Evolutionary conservation across 2,329 filamentous ascomycete species (phyloP).

Genomic region (Pseudogymnoascus sp.): DNA sequence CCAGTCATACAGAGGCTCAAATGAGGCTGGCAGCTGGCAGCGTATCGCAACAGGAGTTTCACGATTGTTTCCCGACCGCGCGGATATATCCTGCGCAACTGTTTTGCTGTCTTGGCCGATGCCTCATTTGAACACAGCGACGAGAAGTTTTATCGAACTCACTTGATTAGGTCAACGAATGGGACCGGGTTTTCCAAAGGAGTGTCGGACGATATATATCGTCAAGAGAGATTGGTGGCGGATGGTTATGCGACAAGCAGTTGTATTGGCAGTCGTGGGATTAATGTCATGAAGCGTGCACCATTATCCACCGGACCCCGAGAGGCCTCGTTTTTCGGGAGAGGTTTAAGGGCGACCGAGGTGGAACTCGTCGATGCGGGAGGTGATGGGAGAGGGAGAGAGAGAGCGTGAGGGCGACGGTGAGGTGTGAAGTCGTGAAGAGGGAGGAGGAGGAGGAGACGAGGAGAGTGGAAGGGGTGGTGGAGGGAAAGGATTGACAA

Average conservation of each 20-base stretch:
- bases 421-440: slow-evolving; percentile 4
- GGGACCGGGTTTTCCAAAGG: slow-evolving; percentile 23
- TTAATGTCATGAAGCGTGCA: slow-evolving; percentile 4
- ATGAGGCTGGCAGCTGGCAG: neutral
- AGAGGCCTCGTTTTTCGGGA: neutral
- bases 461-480: neutral
- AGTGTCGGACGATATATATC: slow-evolving; percentile 23
- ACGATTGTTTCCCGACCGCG: neutral
- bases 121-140: slow-evolving; percentile 12
- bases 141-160: slow-evolving; percentile 16
- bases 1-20: neutral
- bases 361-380: neutral
- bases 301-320: slow-evolving; percentile 1
- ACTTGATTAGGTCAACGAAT: slow-evolving; percentile 25
- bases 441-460: neutral
- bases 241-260: neutral
- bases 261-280: neutral
- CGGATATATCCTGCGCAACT: neutral
- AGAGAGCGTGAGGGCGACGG: neutral
- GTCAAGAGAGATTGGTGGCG: neutral
- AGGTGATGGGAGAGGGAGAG: neutral
- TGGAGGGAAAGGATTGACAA: neutral
- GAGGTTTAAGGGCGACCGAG: neutral
- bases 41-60: neutral
- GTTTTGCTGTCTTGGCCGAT: neutral